Percentiles rank a stretch among this genome's conserved stretches.
phyloP scores from a whole-genome alignment of 1,284 basidiomycete species.

The Puccinia novopanici region DNA sequence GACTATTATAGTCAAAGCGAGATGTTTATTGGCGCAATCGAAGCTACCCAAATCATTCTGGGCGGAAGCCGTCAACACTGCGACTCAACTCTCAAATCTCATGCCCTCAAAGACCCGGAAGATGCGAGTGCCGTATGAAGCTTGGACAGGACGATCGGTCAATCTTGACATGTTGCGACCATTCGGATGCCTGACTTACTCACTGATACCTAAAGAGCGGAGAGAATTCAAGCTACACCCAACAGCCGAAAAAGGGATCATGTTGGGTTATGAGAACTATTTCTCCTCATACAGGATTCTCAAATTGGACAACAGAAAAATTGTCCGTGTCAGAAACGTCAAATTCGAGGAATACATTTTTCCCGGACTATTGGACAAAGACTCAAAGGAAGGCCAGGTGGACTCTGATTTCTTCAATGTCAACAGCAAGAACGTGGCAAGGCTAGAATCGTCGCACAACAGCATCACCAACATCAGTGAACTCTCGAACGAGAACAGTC shows the following conservation, averaged over 20 bases:
- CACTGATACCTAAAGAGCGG: neutral
- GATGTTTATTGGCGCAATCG: neutral
- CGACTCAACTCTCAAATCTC: neutral
- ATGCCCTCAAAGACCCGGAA: neutral
- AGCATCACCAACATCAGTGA: neutral
- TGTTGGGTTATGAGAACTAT: neutral
- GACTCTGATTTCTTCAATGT: neutral
- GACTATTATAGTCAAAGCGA: constrained; percentile 20
- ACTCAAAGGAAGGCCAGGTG: neutral
- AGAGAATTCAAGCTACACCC: neutral
- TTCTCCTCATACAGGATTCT: neutral
- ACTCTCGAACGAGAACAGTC: neutral
- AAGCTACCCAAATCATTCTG: constrained; percentile 2
- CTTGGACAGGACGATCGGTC: neutral
- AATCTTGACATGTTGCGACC: neutral
- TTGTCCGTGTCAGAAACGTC: neutral
- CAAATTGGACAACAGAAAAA: neutral
- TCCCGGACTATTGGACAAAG: neutral
- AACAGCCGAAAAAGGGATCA: neutral
- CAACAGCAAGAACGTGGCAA: too few species aligned
- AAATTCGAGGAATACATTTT: neutral
- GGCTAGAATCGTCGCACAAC: too few species aligned
- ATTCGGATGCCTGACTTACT: constrained; percentile 6
- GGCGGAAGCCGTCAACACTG: constrained; percentile 33
- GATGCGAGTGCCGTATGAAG: neutral